phyloP scores from a whole-genome alignment of 2,329 filamentous ascomycete genomes.

The Trichophaea hybrida region DNA sequence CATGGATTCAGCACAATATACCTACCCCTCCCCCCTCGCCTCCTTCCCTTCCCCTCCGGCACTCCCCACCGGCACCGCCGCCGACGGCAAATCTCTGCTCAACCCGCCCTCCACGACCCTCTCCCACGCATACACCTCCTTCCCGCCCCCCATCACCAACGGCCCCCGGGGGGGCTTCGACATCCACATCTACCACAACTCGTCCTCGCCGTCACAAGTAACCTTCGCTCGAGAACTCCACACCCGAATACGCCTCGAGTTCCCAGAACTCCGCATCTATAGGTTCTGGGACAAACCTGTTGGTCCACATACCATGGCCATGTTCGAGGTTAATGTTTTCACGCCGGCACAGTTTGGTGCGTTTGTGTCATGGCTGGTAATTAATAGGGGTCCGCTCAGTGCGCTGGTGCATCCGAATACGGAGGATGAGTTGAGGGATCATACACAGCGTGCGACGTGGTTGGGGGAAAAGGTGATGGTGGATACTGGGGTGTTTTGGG shows the following conservation, averaged over 20 bases:
- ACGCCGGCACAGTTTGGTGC: slow-evolving; percentile 79
- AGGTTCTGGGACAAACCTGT: slow-evolving; percentile 60
- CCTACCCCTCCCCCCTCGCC: slow-evolving; percentile 43
- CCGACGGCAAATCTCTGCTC: slow-evolving; percentile 62
- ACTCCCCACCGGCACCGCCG: slow-evolving; percentile 31
- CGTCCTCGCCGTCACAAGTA: slow-evolving; percentile 46
- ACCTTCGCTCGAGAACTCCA: slow-evolving; percentile 58
- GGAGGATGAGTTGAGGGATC: slow-evolving; percentile 45
- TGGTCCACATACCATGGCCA: slow-evolving; percentile 68
- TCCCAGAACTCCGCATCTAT: slow-evolving; percentile 76
- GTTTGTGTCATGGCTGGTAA: slow-evolving; percentile 70
- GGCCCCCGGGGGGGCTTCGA: slow-evolving; percentile 61
- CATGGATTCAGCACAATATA: slow-evolving; percentile 33
- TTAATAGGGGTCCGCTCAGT: slow-evolving; percentile 67
- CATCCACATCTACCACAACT: slow-evolving; percentile 71
- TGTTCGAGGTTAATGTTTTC: slow-evolving; percentile 88
- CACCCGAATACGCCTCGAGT: slow-evolving; percentile 67
- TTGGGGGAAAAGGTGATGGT: slow-evolving; percentile 53
- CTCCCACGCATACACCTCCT: slow-evolving; percentile 56
- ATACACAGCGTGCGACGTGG: slow-evolving; percentile 58
- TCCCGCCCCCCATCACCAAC: slow-evolving; percentile 53
- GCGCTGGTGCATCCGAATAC: slow-evolving; percentile 75
- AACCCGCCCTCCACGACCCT: slow-evolving; percentile 50
- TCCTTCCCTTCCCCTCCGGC: slow-evolving; percentile 32
- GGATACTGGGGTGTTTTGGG: slow-evolving; percentile 40